Evolutionary conservation across 805 yeast species (phyloP).

Genomic region (Schwanniomyces yamadae): DNA sequence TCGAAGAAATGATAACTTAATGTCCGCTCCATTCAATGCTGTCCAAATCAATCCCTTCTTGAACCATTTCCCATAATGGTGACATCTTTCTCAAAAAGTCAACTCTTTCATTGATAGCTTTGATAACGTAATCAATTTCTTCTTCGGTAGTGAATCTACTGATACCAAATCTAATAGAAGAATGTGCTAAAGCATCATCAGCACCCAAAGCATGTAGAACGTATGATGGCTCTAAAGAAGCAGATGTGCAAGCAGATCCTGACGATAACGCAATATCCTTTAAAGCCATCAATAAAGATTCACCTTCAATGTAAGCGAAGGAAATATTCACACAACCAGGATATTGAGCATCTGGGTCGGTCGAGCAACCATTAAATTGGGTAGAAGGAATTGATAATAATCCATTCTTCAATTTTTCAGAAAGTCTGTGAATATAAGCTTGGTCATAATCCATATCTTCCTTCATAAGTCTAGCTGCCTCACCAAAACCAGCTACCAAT

Average conservation of each 20-base stretch:
- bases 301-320: constrained; percentile 97
- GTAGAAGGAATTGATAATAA: constrained; percentile 84
- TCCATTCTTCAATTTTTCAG: constrained; percentile 70
- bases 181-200: constrained; percentile 96
- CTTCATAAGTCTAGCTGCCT: constrained; percentile 84
- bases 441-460: constrained; percentile 74
- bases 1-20: constrained; percentile 37
- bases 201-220: constrained; percentile 96
- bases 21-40: constrained; percentile 98
- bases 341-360: constrained; percentile 49
- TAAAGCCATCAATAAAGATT: constrained; percentile 93
- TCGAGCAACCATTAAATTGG: constrained; percentile 80
- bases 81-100: constrained; percentile 86
- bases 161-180: constrained; percentile 95
- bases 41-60: constrained; percentile 93
- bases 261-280: constrained; percentile 95
- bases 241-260: constrained; percentile 98
- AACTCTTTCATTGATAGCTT: constrained; percentile 87
- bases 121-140: constrained; percentile 89
- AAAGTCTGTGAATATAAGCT: constrained; percentile 65
- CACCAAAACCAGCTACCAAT: constrained; percentile 92
- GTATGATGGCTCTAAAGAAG: constrained; percentile 95
- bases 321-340: constrained; percentile 96
- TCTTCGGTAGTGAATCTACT: constrained; percentile 97
- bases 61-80: constrained; percentile 99